Evolutionary conservation across 2,329 filamentous ascomycete genomes (phyloP).

Genomic region (Paracamarosporium sp.): DNA sequence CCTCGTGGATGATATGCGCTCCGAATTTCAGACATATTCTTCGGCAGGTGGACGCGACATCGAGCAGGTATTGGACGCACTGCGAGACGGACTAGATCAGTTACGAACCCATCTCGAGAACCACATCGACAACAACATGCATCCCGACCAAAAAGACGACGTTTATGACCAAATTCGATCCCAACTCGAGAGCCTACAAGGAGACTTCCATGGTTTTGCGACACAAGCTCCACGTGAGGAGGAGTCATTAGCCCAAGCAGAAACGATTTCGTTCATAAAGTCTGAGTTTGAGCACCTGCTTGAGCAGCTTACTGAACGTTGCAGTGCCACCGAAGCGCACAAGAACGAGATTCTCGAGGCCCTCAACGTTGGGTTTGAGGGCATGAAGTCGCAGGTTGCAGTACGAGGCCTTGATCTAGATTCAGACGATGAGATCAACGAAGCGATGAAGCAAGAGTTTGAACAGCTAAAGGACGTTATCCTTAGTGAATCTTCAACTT

Average conservation of each 20-base stretch:
- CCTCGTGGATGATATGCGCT: constrained; percentile 66
- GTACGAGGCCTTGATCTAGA: constrained; percentile 45
- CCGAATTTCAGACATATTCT: constrained; percentile 78
- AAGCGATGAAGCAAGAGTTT: constrained; percentile 81
- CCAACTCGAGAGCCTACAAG: constrained; percentile 70
- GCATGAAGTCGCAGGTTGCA: constrained; percentile 49
- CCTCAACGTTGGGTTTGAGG: constrained; percentile 48
- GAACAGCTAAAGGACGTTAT: constrained; percentile 81
- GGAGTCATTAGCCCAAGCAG: constrained; percentile 48
- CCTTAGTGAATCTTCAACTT: constrained; percentile 63
- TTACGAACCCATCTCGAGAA: constrained; percentile 80
- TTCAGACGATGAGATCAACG: constrained; percentile 59
- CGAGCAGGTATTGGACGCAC: constrained; percentile 85
- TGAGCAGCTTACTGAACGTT: constrained; percentile 61
- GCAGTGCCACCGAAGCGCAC: constrained; percentile 37
- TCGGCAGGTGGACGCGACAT: constrained; percentile 81
- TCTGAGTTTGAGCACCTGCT: constrained; percentile 68
- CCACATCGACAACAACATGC: constrained; percentile 77
- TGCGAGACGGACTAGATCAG: constrained; percentile 85
- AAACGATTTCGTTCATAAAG: constrained; percentile 59
- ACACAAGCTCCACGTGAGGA: constrained; percentile 53
- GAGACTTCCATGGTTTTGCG: constrained; percentile 63
- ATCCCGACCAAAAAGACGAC: constrained; percentile 75
- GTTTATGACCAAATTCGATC: constrained; percentile 73
- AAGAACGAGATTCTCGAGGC: constrained; percentile 50